Evolutionary conservation across 768 basidiomycete genomes (phyloP).

Genomic region (Dentipellis fragilis): DNA sequence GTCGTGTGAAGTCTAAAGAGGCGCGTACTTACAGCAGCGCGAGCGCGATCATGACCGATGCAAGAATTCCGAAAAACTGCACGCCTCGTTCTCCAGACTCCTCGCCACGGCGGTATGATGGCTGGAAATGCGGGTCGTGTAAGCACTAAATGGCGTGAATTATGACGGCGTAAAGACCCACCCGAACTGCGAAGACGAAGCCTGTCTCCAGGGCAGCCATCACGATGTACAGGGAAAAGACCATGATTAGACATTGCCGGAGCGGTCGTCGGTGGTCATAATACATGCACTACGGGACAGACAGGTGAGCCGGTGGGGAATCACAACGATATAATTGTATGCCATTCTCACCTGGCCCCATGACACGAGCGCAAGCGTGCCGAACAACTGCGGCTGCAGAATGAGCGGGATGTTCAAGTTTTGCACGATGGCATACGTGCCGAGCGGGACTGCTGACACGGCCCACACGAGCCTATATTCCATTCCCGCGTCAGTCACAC

Average conservation of each 20-base stretch:
- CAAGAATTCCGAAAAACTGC: slow-evolving; percentile 53
- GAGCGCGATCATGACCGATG: slow-evolving; percentile 44
- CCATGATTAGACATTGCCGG: slow-evolving; percentile 24
- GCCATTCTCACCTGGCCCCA: slow-evolving; percentile 48
- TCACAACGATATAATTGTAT: neutral
- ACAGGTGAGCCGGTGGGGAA: slow-evolving; percentile 1
- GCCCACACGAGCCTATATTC: slow-evolving; percentile 49
- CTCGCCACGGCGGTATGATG: slow-evolving; percentile 26
- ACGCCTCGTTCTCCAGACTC: slow-evolving; percentile 20
- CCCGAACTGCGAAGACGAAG: slow-evolving; percentile 47
- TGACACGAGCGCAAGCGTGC: slow-evolving; percentile 45
- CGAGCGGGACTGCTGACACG: slow-evolving; percentile 46
- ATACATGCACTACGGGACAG: slow-evolving; percentile 44
- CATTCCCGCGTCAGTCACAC: neutral
- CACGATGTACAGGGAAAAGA: slow-evolving; percentile 29
- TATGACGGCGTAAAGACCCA: slow-evolving; percentile 21
- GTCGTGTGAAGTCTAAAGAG: neutral
- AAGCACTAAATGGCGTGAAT: neutral
- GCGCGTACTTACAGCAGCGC: slow-evolving; percentile 30
- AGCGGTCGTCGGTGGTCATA: slow-evolving; percentile 41
- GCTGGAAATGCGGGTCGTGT: slow-evolving; percentile 17
- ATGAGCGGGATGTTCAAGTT: slow-evolving; percentile 65
- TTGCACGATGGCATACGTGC: slow-evolving; percentile 58
- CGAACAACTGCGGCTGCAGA: slow-evolving; percentile 57
- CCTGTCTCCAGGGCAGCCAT: slow-evolving; percentile 50